These are phyloP conservation scores for Eucalyptus curtisii DNA, from an alignment of 345 rosid species.

Conservation along the genomic window DNA sequence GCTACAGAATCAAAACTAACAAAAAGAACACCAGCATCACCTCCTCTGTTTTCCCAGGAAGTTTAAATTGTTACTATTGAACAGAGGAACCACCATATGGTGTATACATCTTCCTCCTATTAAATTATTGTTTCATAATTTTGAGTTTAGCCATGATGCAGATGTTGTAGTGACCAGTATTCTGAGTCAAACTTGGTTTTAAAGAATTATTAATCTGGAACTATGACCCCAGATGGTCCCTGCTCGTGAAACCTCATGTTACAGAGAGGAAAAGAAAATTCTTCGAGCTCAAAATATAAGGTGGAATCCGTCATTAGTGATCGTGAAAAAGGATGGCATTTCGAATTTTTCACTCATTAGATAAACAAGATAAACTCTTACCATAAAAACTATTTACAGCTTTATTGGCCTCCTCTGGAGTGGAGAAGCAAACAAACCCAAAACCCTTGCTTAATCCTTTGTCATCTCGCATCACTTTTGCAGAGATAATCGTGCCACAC, in stretches of 20 bases:
- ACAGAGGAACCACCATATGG: not conserved
- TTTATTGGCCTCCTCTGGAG: conserved; percentile 46
- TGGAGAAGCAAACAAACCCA: conserved; percentile 73
- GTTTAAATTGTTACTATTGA: not conserved
- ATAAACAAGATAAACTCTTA: conserved; percentile 2
- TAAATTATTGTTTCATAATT: not conserved
- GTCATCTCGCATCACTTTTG: conserved; percentile 54
- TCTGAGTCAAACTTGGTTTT: not conserved
- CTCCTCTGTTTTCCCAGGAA: not conserved
- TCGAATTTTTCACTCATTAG: not conserved
- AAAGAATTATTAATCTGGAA: not conserved
- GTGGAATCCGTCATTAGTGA: not conserved
- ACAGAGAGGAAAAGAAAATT: not conserved
- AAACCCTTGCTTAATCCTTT: conserved; percentile 66
- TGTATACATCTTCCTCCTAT: not conserved
- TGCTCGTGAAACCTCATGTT: not conserved
- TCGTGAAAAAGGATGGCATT: not conserved
- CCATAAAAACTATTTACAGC: conserved; percentile 51
- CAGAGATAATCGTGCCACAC: conserved; percentile 54
- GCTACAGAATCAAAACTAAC: not conserved
- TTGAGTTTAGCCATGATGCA: not conserved
- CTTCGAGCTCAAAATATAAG: not conserved
- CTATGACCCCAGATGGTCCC: not conserved
- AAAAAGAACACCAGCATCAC: not conserved
- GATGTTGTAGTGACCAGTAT: not conserved